Evolutionary conservation across 441 rosid genomes (phyloP), one percentile per base, ranked within the genome.

Genomic region (Pelargonium fulgidum): DNA sequence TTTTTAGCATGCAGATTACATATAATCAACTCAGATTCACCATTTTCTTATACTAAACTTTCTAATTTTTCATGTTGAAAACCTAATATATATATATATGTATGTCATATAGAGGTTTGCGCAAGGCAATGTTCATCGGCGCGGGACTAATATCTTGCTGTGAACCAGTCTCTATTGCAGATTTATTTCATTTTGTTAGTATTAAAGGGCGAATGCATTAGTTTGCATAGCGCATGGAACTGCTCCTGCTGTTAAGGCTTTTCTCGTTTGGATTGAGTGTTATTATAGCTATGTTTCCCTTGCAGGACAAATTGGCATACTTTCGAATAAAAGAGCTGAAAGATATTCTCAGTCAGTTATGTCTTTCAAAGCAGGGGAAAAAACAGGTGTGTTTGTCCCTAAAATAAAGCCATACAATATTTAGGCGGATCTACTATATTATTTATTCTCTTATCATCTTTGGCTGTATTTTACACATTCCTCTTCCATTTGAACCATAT

Each of bases 251-350:
- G 7, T 16, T 17, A 22, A 22, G 39, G 39, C 12, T 44, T 29
- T 47, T 68, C 42, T 39, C 33, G 13, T 36, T 54, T 22, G 52
- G 19, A 12, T 7, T 56, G 12, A 33, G 9, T 24, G 42, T 17
- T 41, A 56, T 69, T 52, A 20, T 69, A 41, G 65, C 42, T 69
- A 29, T 78, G 42, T 50, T 70, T 4, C 52, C 44, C 44, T 70
- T 81, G 75, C 75, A 94, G 98, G 93, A 89, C 7, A 90, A 92
- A 52, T 80, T 94, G 83, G 83, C 87, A 7, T 82, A 83, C 73
- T 94, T 94, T 72, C 92, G 98, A 72, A 85, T 94, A 73, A 94
- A 94, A 81, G 99, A 94, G 86, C 97, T 90, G 61, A 94, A 92
- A 82, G 97, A 94, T 84, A 92, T 89, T 69, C 87, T 94, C 11